Conservation (phyloP, 2,329 filamentous ascomycete species). For the Raffaelea ambrosiae region DNA sequence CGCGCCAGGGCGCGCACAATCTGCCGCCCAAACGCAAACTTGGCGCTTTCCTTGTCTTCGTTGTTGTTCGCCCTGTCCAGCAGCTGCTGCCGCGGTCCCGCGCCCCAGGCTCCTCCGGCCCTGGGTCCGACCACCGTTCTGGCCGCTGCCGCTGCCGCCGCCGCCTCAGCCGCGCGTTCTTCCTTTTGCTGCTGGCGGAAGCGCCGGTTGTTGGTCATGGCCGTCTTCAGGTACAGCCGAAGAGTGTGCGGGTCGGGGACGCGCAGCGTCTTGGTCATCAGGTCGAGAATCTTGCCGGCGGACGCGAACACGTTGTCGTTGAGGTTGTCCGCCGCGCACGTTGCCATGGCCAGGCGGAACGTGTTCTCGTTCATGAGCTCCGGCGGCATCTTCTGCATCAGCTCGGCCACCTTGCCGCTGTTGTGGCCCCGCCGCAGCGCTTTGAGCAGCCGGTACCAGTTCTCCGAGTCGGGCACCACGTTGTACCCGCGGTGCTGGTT, state of each 20-base stretch:
- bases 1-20: slow-evolving; percentile 40
- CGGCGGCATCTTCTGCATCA: slow-evolving; percentile 48
- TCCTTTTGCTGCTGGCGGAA: slow-evolving; percentile 19
- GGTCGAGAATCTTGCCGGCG: slow-evolving; percentile 54
- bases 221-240: slow-evolving; percentile 47
- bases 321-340: slow-evolving; percentile 67
- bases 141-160: slow-evolving; percentile 25
- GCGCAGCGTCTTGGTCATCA: slow-evolving; percentile 43
- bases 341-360: slow-evolving; percentile 64
- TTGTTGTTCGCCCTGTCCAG: slow-evolving; percentile 15
- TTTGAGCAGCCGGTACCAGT: slow-evolving; percentile 60
- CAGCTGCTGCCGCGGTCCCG: no score
- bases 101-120: no score
- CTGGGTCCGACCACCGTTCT: no score
- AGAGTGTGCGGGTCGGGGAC: slow-evolving; percentile 43
- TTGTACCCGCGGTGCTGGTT: slow-evolving; percentile 39
- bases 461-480: slow-evolving; percentile 64
- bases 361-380: slow-evolving; percentile 38
- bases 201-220: slow-evolving; percentile 37
- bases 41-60: slow-evolving; percentile 23
- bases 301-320: slow-evolving; percentile 62
- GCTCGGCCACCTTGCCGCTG: slow-evolving; percentile 49
- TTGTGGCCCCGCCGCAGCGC: slow-evolving; percentile 57
- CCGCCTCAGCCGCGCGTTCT: slow-evolving; percentile 14
- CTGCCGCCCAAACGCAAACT: slow-evolving; percentile 38